Percentiles rank a stretch among this genome's conserved stretches.
phyloP scores from a whole-genome alignment of 768 basidiomycete genomes.

The Rubroboletus satanas region DNA sequence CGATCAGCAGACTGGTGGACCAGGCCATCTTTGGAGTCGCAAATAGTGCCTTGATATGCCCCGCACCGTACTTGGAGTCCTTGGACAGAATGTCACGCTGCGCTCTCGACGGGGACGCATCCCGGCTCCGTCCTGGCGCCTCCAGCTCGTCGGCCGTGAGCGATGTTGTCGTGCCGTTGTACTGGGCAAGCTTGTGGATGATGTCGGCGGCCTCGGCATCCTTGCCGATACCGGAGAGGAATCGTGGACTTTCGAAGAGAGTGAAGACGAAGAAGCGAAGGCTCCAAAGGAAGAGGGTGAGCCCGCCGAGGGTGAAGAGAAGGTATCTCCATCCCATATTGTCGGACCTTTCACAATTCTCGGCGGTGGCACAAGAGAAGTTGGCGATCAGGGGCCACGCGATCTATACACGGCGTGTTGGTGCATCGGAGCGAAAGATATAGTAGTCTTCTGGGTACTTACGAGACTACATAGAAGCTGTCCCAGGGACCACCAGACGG shows the following conservation, averaged over 20 bases:
- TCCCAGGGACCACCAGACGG: conserved; percentile 59
- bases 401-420: conserved; percentile 31
- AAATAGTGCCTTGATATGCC: conserved; percentile 60
- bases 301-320: conserved; percentile 48
- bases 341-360: conserved; percentile 36
- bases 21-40: conserved; percentile 58
- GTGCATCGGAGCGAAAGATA: not conserved
- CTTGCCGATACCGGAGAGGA: conserved; percentile 49
- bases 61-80: conserved; percentile 36
- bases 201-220: conserved; percentile 50
- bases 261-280: conserved; percentile 51
- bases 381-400: conserved; percentile 60
- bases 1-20: conserved; percentile 59
- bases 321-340: conserved; percentile 70
- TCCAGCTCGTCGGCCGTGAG: conserved; percentile 46
- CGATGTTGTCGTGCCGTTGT: conserved; percentile 41
- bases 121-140: conserved; percentile 25
- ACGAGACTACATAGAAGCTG: conserved; percentile 49
- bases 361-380: conserved; percentile 42
- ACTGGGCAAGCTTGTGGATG: conserved; percentile 46
- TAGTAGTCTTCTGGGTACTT: conserved; percentile 2
- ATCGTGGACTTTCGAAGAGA: conserved; percentile 56
- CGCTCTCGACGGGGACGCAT: conserved; percentile 10
- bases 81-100: conserved; percentile 34
- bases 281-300: conserved; percentile 51